Conservation (phyloP, 371 early-diverging fungal genomes). For the Fennellomyces sp. region DNA sequence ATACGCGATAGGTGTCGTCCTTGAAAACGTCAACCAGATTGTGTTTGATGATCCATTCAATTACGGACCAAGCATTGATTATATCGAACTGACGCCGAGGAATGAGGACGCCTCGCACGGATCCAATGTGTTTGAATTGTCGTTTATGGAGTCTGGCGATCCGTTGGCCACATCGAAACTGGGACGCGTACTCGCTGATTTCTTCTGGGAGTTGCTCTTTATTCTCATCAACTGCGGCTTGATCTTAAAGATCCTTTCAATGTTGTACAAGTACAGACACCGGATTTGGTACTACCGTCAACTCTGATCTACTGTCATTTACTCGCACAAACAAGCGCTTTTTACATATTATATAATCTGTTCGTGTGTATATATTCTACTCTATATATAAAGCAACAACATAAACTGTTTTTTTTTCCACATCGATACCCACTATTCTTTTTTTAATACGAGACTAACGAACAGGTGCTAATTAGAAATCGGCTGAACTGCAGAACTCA, state of each 20-base stretch:
- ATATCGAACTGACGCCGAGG: not conserved
- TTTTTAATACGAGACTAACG: no score
- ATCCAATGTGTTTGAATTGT: slow-evolving; percentile 1
- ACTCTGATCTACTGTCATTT: not conserved
- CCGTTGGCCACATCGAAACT: not conserved
- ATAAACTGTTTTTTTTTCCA: no score
- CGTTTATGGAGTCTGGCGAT: slow-evolving; percentile 9
- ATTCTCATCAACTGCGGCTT: not conserved
- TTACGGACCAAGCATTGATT: slow-evolving; percentile 13
- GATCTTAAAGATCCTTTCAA: not conserved
- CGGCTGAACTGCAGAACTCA: no score
- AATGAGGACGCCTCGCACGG: not conserved
- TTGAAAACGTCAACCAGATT: slow-evolving; percentile 4
- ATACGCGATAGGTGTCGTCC: slow-evolving; percentile 9
- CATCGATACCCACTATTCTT: no score
- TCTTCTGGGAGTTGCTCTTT: not conserved
- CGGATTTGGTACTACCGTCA: not conserved
- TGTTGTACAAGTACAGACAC: not conserved
- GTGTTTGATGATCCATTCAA: slow-evolving; percentile 13
- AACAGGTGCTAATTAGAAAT: no score
- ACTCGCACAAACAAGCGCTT: no score
- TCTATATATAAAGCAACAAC: no score
- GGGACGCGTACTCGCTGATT: not conserved
- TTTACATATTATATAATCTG: no score
- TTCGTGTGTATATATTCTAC: no score